A percentile compares a stretch with the other conserved stretches of the same genome.
phyloP scores from a whole-genome alignment of 1,139 yeast species.

The Blastobotrys buckinghamii region DNA sequence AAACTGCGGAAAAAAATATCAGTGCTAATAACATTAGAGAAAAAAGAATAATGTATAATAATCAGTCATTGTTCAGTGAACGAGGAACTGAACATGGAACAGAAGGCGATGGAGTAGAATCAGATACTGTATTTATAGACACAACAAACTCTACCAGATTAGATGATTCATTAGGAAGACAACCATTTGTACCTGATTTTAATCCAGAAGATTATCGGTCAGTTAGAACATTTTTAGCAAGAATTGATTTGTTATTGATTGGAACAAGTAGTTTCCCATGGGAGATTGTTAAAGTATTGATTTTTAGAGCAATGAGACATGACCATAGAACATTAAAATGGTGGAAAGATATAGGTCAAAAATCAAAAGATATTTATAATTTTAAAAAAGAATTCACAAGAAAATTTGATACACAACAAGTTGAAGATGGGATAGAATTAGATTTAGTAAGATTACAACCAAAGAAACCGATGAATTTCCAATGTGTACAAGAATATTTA shows the following conservation, averaged over 20 bases:
- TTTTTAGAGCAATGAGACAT: conserved; percentile 4
- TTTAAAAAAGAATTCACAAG: conserved; percentile 2
- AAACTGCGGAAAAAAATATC: no score
- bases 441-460: conserved; percentile 9
- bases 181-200: conserved; percentile 10
- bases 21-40: no score
- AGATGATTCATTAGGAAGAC: neutral
- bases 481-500: conserved; percentile 5
- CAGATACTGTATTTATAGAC: no score
- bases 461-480: neutral
- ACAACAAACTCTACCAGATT: neutral
- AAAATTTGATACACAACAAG: conserved; percentile 8
- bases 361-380: neutral
- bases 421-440: conserved; percentile 8
- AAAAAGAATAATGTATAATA: no score
- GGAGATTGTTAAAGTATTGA: conserved; percentile 8
- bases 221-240: conserved; percentile 8
- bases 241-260: conserved; percentile 8
- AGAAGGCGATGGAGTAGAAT: no score
- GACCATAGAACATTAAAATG: conserved; percentile 1
- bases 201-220: conserved; percentile 11
- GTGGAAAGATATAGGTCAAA: conserved; percentile 8
- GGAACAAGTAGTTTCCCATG: conserved; percentile 9
- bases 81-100: no score
- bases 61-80: no score